Conservation (phyloP, 2,329 filamentous ascomycete species). For the Phaeoacremonium minimum region DNA sequence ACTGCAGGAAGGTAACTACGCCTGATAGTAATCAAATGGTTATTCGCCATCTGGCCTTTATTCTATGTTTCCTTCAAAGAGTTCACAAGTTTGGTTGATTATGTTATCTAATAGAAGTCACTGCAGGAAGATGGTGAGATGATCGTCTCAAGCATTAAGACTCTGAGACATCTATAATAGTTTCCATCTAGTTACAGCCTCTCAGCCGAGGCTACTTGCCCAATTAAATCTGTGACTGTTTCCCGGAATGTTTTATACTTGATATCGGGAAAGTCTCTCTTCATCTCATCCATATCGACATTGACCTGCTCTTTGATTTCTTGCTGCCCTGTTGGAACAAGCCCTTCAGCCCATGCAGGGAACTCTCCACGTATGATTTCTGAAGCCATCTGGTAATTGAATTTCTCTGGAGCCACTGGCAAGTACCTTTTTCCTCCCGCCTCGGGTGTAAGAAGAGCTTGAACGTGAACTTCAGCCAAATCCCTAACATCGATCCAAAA, state of each 20-base stretch:
- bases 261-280: neutral
- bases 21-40: no score
- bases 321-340: slow-evolving; percentile 2
- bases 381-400: slow-evolving; percentile 39
- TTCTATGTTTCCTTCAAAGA: no score
- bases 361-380: slow-evolving; percentile 36
- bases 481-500: slow-evolving; percentile 44
- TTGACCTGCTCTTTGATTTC: slow-evolving; percentile 3
- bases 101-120: no score
- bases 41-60: no score
- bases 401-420: slow-evolving; percentile 34
- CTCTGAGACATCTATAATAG: no score
- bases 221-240: neutral
- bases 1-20: no score
- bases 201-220: slow-evolving; percentile 18
- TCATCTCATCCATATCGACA: neutral
- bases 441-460: slow-evolving; percentile 29
- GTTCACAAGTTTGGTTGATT: no score
- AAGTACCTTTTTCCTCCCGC: slow-evolving; percentile 34
- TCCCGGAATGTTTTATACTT: neutral
- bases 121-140: no score
- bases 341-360: slow-evolving; percentile 21
- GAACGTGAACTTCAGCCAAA: slow-evolving; percentile 37
- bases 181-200: no score
- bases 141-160: no score